Base-by-base conservation (phyloP, 768 basidiomycete species). In the Pleurotus giganteus region DNA sequence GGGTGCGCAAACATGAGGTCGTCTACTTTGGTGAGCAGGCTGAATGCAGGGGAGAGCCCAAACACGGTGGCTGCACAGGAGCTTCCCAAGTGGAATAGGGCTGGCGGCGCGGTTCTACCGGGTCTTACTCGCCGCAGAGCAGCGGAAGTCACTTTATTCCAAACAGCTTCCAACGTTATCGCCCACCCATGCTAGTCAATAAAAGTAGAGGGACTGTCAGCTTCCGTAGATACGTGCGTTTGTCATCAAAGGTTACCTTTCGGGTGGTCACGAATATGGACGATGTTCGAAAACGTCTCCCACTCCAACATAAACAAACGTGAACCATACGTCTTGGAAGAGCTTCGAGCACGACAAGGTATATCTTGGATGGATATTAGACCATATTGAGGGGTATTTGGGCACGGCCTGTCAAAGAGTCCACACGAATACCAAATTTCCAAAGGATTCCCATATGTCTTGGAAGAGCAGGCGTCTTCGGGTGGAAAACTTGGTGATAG, bases 11-110 rank as follows among this genome's bases (percentile, higher is more conserved):
- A 60, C 44, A 57, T 62, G 15, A 57, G 54, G 32, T 58, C 57
- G 8, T 71, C 71, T 17, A 70, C 63, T 1, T 54, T 72, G 52
- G 44, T 71, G 49, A 65, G 61, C 53, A 57, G 72, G 31, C 57
- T 72, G 24, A 71, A 72, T 43, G 57, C 51, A 19, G 70, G 69
- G 3, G 61, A 70, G 55, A 57, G 66, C 29, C 69, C 68, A 32
- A 68, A 71, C 39, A 69, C 68, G 1, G 69, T 72, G 19, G 68
- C 69, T 21, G 59, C 61, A 8, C 55, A 67, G 59, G 71, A 71
- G 53, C 42, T 71, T 21, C 69, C 69, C 2, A 69, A 66, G 61
- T 69, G 65, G 64, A 64, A 63, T 29, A 56, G 57, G 46, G 69
- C 66, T 1, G 66, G 67, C 34, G 68, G 66, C 3, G 36, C 57